phyloP scores from a whole-genome alignment of 768 basidiomycete genomes.

The Tephrocybe sp. region DNA sequence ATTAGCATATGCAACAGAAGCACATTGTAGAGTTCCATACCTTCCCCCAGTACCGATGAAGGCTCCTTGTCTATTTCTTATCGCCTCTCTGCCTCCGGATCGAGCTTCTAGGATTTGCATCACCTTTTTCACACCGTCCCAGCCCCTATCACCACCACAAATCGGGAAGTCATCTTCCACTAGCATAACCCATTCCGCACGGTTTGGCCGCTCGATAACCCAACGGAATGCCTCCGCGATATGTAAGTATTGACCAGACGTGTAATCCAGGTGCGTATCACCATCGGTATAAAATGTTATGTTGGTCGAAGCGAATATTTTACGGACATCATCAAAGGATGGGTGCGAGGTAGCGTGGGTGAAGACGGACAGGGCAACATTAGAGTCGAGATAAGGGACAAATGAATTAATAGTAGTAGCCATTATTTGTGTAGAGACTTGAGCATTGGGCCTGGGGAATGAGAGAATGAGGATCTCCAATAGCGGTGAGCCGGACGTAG shows the following conservation, averaged over 20 bases:
- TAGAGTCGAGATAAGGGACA: constrained; percentile 27
- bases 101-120: constrained; percentile 28
- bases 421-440: constrained; percentile 26
- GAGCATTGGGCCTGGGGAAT: constrained; percentile 34
- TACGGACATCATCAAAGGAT: constrained; percentile 27
- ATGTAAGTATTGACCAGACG: constrained; percentile 35
- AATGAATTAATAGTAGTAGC: constrained; percentile 34
- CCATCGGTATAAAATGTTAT: constrained; percentile 25
- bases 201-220: constrained; percentile 18
- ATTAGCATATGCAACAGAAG: constrained; percentile 2
- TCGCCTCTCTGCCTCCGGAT: constrained; percentile 5
- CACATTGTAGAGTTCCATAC: constrained; percentile 16
- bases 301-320: constrained; percentile 18
- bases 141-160: constrained; percentile 31
- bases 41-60: constrained; percentile 43
- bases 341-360: constrained; percentile 31
- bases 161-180: constrained; percentile 43
- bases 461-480: constrained; percentile 40
- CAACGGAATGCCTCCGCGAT: constrained; percentile 39
- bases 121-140: constrained; percentile 27
- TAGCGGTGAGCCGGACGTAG: constrained; percentile 22
- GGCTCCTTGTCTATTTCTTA: constrained; percentile 27
- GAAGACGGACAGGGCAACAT: constrained; percentile 34
- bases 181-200: constrained; percentile 40
- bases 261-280: constrained; percentile 27